Conservation (phyloP, 192 early-diverging fungal species). For the Diversispora epigaea region DNA sequence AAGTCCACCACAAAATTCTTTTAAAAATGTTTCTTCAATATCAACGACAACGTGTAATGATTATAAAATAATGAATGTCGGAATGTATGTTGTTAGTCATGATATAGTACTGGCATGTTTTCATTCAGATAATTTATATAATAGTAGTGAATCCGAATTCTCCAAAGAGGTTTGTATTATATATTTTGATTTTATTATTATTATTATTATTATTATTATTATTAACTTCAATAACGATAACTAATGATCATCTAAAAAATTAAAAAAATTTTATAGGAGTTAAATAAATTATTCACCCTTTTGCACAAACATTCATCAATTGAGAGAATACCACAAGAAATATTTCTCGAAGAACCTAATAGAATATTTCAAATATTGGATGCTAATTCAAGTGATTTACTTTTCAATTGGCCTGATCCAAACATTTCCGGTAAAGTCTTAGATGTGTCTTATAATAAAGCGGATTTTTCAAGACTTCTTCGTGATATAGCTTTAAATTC, state of each 20-base stretch:
- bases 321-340: background rate
- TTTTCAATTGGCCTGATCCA: conserved; percentile 46
- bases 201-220: background rate
- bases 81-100: conserved; percentile 49
- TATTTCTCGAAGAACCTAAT: conserved; percentile 11
- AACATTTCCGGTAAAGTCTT: background rate
- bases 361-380: conserved; percentile 49
- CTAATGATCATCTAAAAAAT: background rate
- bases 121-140: conserved; percentile 37
- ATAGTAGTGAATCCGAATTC: background rate
- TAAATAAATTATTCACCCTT: background rate
- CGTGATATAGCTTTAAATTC: background rate
- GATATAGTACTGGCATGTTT: conserved; percentile 48
- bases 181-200: too few relatives aligned
- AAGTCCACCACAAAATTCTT: background rate
- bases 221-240: background rate
- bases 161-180: conserved; percentile 11
- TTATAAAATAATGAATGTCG: conserved; percentile 45
- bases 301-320: background rate
- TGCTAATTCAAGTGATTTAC: conserved; percentile 35
- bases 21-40: conserved; percentile 1
- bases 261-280: conserved; percentile 4
- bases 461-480: conserved; percentile 26
- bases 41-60: conserved; percentile 29
- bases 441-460: background rate